Evolutionary conservation across 805 yeast species (phyloP), one percentile per base, ranked within the genome.

Genomic region (Ogataea paradorogensis): DNA sequence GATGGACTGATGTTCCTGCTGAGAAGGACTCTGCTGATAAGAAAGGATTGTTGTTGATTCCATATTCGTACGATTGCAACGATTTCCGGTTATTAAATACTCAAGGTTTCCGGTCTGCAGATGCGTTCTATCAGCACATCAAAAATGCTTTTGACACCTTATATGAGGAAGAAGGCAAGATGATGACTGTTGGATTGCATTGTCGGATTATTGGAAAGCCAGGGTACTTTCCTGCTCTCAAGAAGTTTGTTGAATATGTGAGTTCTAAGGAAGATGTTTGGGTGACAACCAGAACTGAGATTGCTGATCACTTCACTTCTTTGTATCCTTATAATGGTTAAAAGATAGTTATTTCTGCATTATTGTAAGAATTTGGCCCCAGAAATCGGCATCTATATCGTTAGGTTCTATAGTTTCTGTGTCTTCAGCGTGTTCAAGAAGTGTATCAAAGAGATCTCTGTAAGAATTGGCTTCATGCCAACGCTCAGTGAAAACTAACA

Each of bases 131-230:
- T 16, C 61, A 59, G 20, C 66, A 66, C 46, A 40, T 65, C 33
- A 58, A 56, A 35, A 56, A 62, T 34, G 63, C 69, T 2, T 66
- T 66, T 44, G 70, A 65, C 36, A 53, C 58, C 15, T 49, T 65
- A 26, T 65, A 65, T 42, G 60, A 53, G 14, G 69, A 65, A 48
- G 70, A 66, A 5, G 56, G 57, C 8, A 62, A 65, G 42, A 62
- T 63, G 59, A 65, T 65, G 67, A 63, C 65, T 9, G 56, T 65
- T 16, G 67, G 66, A 8, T 46, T 65, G 33, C 70, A 65, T 41
- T 57, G 66, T 33, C 56, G 70, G 31, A 51, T 65, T 28, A 55
- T 63, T 28, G 68, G 65, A 15, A 63, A 63, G 42, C 68, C 70
- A 3, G 70, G 66, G 14, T 47, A 59, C 38, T 55, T 55, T 48